These are phyloP conservation scores for Ceratocystis smalleyi DNA, from an alignment of 2,329 filamentous ascomycete species.

Conservation along the genomic window DNA sequence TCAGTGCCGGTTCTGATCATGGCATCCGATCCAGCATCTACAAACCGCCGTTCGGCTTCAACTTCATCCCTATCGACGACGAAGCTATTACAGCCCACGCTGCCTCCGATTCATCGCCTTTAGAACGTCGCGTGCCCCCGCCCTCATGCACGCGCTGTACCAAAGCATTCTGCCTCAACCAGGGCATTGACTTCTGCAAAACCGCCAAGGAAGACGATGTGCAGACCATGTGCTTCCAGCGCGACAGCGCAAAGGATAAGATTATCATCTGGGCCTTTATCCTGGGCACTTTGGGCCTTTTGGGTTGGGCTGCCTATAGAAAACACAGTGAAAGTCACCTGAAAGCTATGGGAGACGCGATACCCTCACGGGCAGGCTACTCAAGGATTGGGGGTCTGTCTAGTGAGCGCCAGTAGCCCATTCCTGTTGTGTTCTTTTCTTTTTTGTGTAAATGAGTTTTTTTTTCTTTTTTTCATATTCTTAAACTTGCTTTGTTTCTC, in stretches of 20 bases:
- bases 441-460: background rate
- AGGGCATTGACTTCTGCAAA: conserved; percentile 47
- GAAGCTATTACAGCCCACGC: conserved; percentile 1
- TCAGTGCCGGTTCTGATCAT: conserved; percentile 21
- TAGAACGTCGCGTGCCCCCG: conserved; percentile 23
- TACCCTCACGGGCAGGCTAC: conserved; percentile 8
- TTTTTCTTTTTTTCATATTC: background rate
- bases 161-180: conserved; percentile 46
- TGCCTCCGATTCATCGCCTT: conserved; percentile 5
- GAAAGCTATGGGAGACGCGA: background rate
- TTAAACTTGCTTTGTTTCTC: background rate
- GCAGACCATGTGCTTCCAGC: conserved; percentile 48
- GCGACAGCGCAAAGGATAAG: conserved; percentile 50
- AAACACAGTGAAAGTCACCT: conserved; percentile 5
- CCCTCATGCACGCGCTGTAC: conserved; percentile 45
- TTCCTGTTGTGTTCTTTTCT: background rate
- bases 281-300: conserved; percentile 39
- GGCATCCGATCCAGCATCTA: conserved; percentile 18
- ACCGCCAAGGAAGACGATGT: conserved; percentile 46
- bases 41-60: conserved; percentile 19
- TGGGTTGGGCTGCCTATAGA: conserved; percentile 41
- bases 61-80: conserved; percentile 16
- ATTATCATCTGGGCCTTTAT: conserved; percentile 52
- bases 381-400: background rate
- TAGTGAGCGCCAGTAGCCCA: background rate